Evolutionary conservation across 2,329 filamentous ascomycete genomes (phyloP).

Genomic region (Aspergillus texensis): DNA sequence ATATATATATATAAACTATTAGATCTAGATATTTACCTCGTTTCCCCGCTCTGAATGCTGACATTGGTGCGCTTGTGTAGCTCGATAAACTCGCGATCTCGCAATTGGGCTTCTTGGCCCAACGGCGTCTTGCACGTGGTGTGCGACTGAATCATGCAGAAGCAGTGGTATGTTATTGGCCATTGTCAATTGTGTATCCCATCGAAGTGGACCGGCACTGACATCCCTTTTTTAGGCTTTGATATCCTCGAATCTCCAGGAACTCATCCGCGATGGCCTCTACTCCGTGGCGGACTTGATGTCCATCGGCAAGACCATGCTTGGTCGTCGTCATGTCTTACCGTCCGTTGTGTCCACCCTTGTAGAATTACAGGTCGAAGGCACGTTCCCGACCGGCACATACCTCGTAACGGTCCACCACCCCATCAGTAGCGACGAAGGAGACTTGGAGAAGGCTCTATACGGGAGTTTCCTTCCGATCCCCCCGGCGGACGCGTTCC

Average conservation of each 20-base stretch:
- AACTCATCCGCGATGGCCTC: constrained; percentile 95
- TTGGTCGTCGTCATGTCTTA: constrained; percentile 87
- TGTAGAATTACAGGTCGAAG: constrained; percentile 86
- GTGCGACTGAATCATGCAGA: constrained; percentile 89
- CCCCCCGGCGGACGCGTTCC: constrained; percentile 69
- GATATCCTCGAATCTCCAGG: constrained; percentile 87
- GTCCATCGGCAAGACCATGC: constrained; percentile 85
- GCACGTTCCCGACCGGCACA: constrained; percentile 86
- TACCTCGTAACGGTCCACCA: constrained; percentile 95
- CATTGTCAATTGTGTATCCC: neutral
- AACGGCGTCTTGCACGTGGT: constrained; percentile 83
- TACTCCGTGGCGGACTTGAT: constrained; percentile 93
- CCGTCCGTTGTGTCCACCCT: constrained; percentile 80
- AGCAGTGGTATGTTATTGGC: constrained; percentile 63
- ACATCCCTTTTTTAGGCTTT: constrained; percentile 32
- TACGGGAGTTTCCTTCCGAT: constrained; percentile 91
- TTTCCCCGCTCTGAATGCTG: too few species aligned
- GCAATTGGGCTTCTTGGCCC: constrained; percentile 83
- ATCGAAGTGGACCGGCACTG: constrained; percentile 1
- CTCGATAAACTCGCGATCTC: constrained; percentile 95
- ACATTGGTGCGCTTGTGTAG: constrained; percentile 50
- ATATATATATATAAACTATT: neutral
- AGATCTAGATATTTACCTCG: too few species aligned
- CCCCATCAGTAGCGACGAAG: constrained; percentile 82
- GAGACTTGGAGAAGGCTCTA: constrained; percentile 80